phyloP scores from a whole-genome alignment of 1,139 yeast genomes.

The Kazachstania sp. region DNA sequence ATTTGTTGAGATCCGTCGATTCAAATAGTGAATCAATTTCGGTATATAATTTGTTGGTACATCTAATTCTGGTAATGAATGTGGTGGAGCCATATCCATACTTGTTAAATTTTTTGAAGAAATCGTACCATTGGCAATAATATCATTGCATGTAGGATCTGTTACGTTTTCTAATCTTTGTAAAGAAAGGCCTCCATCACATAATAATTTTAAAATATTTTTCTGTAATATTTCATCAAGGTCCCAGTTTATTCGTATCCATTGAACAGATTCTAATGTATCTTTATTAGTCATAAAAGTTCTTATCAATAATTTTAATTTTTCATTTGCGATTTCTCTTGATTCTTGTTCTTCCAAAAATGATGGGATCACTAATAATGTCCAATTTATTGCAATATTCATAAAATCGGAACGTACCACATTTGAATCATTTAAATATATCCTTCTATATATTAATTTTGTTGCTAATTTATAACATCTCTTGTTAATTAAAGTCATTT shows the following conservation, averaged over 20 bases:
- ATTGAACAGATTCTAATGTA: constrained; percentile 27
- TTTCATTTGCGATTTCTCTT: constrained; percentile 25
- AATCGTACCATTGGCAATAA: constrained; percentile 25
- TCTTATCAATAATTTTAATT: constrained; percentile 24
- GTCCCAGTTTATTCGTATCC: constrained; percentile 38
- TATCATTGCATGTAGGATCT: constrained; percentile 32
- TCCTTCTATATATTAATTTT: constrained; percentile 28
- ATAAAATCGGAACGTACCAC: constrained; percentile 30
- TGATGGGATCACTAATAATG: constrained; percentile 27
- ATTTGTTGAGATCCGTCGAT: constrained; percentile 24
- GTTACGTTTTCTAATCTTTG: constrained; percentile 34
- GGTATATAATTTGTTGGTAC: constrained; percentile 30
- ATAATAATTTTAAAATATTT: constrained; percentile 24
- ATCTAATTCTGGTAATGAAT: constrained; percentile 30
- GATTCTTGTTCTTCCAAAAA: constrained; percentile 25
- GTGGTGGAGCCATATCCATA: constrained; percentile 37
- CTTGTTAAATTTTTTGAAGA: constrained; percentile 27
- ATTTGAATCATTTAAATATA: constrained; percentile 32
- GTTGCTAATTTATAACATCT: constrained; percentile 23
- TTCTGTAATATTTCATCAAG: constrained; percentile 29
- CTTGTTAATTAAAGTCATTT: constrained; percentile 18
- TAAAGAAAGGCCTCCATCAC: constrained; percentile 27
- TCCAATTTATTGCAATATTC: constrained; percentile 31
- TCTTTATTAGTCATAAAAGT: constrained; percentile 21
- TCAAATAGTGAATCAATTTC: constrained; percentile 22